These are phyloP conservation scores for Colletotrichum sp. DNA, from an alignment of 2,329 filamentous ascomycete species.

Conservation along the genomic window DNA sequence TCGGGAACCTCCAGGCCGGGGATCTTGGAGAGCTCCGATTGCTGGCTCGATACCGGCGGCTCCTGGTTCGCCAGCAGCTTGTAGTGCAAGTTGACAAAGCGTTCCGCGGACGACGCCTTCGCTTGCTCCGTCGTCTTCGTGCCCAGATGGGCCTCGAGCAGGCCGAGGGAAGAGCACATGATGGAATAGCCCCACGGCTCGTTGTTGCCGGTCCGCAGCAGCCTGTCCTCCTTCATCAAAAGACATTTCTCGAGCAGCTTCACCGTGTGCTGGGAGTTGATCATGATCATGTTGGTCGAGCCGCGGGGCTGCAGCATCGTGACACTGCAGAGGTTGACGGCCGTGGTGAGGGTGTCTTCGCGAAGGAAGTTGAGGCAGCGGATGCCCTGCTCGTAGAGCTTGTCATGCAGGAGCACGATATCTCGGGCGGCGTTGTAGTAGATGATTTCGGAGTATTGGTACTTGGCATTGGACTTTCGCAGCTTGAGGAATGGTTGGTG, in stretches of 20 bases:
- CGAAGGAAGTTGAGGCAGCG: constrained; percentile 65
- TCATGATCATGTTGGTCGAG: constrained; percentile 67
- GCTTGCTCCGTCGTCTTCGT: constrained; percentile 61
- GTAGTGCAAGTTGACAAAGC: constrained; percentile 64
- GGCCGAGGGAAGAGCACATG: constrained; percentile 64
- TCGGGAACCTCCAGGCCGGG: constrained; percentile 40
- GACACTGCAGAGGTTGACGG: constrained; percentile 66
- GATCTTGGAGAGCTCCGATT: constrained; percentile 26
- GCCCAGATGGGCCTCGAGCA: constrained; percentile 64
- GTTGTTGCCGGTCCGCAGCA: constrained; percentile 67
- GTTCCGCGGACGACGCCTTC: constrained; percentile 63
- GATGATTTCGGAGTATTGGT: constrained; percentile 67
- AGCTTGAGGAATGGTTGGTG: constrained; percentile 67
- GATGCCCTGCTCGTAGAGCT: constrained; percentile 63
- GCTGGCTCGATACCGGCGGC: constrained; percentile 40
- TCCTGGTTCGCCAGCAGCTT: constrained; percentile 62
- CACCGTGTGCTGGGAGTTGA: constrained; percentile 64
- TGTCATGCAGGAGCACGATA: constrained; percentile 66
- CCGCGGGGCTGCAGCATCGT: constrained; percentile 64
- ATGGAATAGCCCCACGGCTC: constrained; percentile 70
- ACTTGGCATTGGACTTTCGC: constrained; percentile 64
- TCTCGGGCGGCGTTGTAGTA: constrained; percentile 68
- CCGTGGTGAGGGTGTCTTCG: constrained; percentile 64
- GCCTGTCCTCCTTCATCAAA: constrained; percentile 64
- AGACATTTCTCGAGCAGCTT: constrained; percentile 67